Percentiles rank a stretch among this genome's conserved stretches.
phyloP scores from a whole-genome alignment of 1,284 basidiomycete species.

The Cryptococcus sp. region DNA sequence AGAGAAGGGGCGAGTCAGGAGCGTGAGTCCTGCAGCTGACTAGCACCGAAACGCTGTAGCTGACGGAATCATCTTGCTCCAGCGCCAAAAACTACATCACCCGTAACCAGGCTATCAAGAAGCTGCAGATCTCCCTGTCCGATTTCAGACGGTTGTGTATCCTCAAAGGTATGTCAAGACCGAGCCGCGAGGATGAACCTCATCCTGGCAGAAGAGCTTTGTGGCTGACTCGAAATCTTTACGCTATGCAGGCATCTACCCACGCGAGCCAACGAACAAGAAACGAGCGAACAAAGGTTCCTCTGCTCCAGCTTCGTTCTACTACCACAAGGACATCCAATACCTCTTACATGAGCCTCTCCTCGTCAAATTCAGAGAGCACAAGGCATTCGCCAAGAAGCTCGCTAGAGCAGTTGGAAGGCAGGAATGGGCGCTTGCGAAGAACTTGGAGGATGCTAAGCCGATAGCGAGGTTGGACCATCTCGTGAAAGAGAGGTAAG shows the following conservation, averaged over 20 bases:
- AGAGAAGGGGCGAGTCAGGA: constrained; percentile 85
- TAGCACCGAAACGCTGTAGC: background rate
- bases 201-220: background rate
- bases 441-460: constrained; percentile 89
- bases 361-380: constrained; percentile 90
- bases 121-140: constrained; percentile 92
- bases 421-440: constrained; percentile 92
- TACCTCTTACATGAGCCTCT: constrained; percentile 98
- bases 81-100: constrained; percentile 91
- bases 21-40: constrained; percentile 54
- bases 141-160: constrained; percentile 98
- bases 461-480: constrained; percentile 89
- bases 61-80: background rate
- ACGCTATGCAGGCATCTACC: constrained; percentile 78
- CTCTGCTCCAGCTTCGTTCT: constrained; percentile 95
- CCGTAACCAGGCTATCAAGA: constrained; percentile 84
- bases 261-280: constrained; percentile 86
- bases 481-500: constrained; percentile 92
- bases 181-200: background rate
- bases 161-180: constrained; percentile 72
- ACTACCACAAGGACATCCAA: constrained; percentile 97
- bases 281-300: constrained; percentile 98
- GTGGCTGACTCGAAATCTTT: background rate
- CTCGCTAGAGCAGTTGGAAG: constrained; percentile 89
- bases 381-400: constrained; percentile 99